Conservation (phyloP, 2,329 filamentous ascomycete species). For the Chaetomium sp. region DNA sequence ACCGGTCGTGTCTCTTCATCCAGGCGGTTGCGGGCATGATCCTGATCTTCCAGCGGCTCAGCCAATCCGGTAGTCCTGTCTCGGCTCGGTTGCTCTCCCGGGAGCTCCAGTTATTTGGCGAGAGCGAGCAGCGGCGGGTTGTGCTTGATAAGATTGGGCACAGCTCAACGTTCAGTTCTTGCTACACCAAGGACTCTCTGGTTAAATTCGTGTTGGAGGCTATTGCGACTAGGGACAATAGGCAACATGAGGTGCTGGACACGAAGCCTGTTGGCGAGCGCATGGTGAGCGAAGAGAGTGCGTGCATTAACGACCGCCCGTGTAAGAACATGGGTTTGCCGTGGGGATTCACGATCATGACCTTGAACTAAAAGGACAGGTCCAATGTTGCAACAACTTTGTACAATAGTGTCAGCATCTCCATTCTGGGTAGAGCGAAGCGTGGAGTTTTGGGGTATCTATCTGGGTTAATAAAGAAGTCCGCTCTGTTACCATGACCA, state of each 20-base stretch:
- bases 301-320: conserved; percentile 27
- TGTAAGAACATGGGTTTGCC: conserved; percentile 33
- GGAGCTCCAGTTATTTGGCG: conserved; percentile 28
- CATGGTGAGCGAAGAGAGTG: conserved; percentile 23
- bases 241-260: conserved; percentile 16
- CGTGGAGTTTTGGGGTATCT: conserved; percentile 19
- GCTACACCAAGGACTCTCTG: conserved; percentile 30
- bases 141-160: conserved; percentile 29
- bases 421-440: conserved; percentile 12
- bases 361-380: conserved; percentile 27
- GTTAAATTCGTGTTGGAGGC: conserved; percentile 29
- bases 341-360: conserved; percentile 34
- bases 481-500: background rate
- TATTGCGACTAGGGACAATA: conserved; percentile 21
- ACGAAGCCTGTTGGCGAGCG: conserved; percentile 22
- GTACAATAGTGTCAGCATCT: conserved; percentile 16
- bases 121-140: conserved; percentile 25
- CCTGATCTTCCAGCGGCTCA: conserved; percentile 26
- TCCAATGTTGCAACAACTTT: background rate
- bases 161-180: conserved; percentile 28
- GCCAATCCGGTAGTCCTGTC: conserved; percentile 14
- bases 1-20: conserved; percentile 30
- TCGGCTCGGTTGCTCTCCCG: conserved; percentile 21
- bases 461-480: background rate
- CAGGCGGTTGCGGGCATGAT: conserved; percentile 33